Conservation (phyloP, 805 yeast genomes). For the Wickerhamomyces xylosicus region DNA sequence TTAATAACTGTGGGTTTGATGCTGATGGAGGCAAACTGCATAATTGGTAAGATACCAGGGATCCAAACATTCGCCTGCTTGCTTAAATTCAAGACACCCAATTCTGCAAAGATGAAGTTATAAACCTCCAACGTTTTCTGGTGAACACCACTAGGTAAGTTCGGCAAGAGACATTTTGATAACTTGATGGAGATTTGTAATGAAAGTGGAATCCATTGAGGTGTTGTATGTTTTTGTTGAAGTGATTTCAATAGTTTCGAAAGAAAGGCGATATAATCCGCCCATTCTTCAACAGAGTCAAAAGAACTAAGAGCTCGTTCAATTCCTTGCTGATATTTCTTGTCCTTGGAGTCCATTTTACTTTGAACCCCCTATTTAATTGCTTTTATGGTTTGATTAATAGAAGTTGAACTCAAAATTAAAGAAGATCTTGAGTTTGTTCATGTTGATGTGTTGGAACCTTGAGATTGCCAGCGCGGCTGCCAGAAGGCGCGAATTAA, state of each 20-base stretch:
- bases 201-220: constrained; percentile 58
- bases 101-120: constrained; percentile 51
- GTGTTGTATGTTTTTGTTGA: constrained; percentile 29
- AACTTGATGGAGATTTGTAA: constrained; percentile 58
- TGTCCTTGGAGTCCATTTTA: constrained; percentile 51
- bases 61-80: constrained; percentile 66
- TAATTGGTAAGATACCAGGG: constrained; percentile 84
- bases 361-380: neutral
- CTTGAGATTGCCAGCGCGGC: too few species aligned
- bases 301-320: constrained; percentile 67
- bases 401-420: neutral
- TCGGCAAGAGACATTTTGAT: constrained; percentile 70
- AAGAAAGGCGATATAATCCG: constrained; percentile 88
- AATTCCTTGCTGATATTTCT: constrained; percentile 54
- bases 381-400: neutral
- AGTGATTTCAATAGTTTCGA: constrained; percentile 70
- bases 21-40: constrained; percentile 81
- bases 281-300: constrained; percentile 91
- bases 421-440: neutral
- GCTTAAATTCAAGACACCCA: constrained; percentile 47
- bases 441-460: too few species aligned
- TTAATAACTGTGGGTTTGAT: constrained; percentile 72
- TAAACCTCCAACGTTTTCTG: constrained; percentile 78
- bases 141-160: constrained; percentile 92
- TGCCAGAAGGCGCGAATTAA: too few species aligned